Conservation (phyloP, 2,329 filamentous ascomycete species). For the Scytalidium sp. region DNA sequence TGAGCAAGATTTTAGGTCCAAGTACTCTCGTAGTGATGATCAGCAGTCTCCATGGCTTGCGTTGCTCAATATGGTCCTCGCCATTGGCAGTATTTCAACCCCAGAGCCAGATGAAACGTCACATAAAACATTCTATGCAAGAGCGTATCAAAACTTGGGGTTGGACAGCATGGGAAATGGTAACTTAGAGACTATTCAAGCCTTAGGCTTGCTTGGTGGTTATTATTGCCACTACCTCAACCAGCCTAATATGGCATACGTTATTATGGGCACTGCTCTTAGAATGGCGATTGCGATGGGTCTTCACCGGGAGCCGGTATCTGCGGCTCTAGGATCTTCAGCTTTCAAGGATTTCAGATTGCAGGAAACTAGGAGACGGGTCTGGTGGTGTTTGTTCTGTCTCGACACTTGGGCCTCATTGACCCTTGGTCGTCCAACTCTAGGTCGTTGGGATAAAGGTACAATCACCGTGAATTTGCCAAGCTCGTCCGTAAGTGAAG, state of each 20-base stretch:
- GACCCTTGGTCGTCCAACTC: constrained; percentile 1
- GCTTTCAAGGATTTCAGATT: no score
- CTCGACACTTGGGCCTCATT: constrained; percentile 41
- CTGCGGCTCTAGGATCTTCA: no score
- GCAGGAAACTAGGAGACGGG: no score
- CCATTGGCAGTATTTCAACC: constrained; percentile 5
- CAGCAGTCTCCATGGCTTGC: constrained; percentile 8
- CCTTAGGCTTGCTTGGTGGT: constrained; percentile 66
- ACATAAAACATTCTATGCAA: constrained; percentile 1
- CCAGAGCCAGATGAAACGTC: no score
- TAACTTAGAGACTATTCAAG: constrained; percentile 67
- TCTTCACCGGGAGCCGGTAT: constrained; percentile 66
- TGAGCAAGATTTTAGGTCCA: constrained; percentile 3
- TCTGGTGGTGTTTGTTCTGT: constrained; percentile 43
- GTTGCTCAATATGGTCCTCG: constrained; percentile 8
- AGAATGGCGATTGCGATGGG: constrained; percentile 68
- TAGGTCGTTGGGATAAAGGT: constrained; percentile 1
- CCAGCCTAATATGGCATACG: constrained; percentile 69
- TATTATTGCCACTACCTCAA: constrained; percentile 74
- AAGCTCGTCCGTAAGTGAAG: no score
- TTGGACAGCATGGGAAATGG: constrained; percentile 64
- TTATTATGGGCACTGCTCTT: constrained; percentile 65
- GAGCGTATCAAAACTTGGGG: constrained; percentile 43
- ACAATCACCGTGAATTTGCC: constrained; percentile 2
- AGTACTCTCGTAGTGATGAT: not conserved